Evolutionary conservation across 805 yeast genomes (phyloP).

Genomic region (Candida broadrunensis): DNA sequence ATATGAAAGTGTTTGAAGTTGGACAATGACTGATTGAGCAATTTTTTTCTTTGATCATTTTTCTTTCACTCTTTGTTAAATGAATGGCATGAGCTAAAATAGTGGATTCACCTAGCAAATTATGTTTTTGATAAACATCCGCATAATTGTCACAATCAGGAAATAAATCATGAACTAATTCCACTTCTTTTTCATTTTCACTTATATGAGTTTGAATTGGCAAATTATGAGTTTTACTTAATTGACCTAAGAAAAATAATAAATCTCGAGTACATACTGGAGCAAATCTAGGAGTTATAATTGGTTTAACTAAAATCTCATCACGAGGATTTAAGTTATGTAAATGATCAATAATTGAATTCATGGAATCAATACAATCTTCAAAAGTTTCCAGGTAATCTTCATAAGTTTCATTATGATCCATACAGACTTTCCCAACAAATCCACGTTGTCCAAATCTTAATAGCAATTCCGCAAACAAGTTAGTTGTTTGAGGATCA

Average conservation of each 20-base stretch:
- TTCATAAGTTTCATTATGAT: constrained; percentile 62
- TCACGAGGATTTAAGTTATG: constrained; percentile 49
- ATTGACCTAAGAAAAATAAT: constrained; percentile 59
- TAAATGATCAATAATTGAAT: constrained; percentile 56
- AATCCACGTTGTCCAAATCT: constrained; percentile 79
- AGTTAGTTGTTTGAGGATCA: constrained; percentile 70
- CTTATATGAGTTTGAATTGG: constrained; percentile 91
- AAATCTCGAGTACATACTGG: constrained; percentile 74
- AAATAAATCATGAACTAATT: constrained; percentile 67
- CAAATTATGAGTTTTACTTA: constrained; percentile 45
- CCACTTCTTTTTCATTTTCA: constrained; percentile 74
- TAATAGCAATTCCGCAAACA: constrained; percentile 71
- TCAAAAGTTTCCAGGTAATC: constrained; percentile 63
- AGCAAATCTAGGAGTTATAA: constrained; percentile 91
- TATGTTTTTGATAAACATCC: constrained; percentile 67
- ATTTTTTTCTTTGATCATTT: constrained; percentile 48
- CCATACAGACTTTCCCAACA: constrained; percentile 94
- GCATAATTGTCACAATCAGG: constrained; percentile 72
- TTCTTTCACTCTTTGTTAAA: constrained; percentile 60
- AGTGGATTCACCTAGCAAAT: constrained; percentile 61
- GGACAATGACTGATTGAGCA: constrained; percentile 93
- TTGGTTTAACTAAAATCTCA: constrained; percentile 58
- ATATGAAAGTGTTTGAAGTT: constrained; percentile 78
- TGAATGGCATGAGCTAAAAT: constrained; percentile 90
- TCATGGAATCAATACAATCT: constrained; percentile 53